Percentiles rank a stretch among this genome's conserved stretches.
These are phyloP conservation scores for Fusarium sp. DNA, from an alignment of 2,329 filamentous ascomycete species.

Conservation along the genomic window DNA sequence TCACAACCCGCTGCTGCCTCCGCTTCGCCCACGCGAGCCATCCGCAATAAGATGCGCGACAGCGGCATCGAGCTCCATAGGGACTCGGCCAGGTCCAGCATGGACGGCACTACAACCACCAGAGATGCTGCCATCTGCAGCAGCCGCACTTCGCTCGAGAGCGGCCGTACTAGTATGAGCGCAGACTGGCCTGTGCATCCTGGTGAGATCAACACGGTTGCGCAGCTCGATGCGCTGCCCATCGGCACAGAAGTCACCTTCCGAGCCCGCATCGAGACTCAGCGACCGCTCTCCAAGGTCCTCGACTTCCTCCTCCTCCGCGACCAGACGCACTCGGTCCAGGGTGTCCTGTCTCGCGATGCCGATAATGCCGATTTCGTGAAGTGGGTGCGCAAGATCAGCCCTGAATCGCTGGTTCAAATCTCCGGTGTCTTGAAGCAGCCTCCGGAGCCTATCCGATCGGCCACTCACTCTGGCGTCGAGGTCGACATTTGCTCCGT, in stretches of 20 bases:
- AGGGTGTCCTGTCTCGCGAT: constrained; percentile 78
- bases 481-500: constrained; percentile 79
- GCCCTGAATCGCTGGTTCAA: constrained; percentile 83
- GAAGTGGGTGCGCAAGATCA: constrained; percentile 88
- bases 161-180: constrained; percentile 55
- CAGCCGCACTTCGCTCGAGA: constrained; percentile 55
- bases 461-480: constrained; percentile 81
- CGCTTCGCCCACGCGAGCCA: constrained; percentile 18
- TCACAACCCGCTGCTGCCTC: constrained; percentile 28
- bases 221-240: constrained; percentile 56
- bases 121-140: constrained; percentile 32
- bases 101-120: constrained; percentile 42
- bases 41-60: constrained; percentile 51
- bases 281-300: constrained; percentile 85
- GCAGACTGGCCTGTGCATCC: constrained; percentile 59
- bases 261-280: constrained; percentile 67
- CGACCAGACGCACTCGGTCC: constrained; percentile 86
- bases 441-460: constrained; percentile 81
- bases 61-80: constrained; percentile 51
- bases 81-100: constrained; percentile 51
- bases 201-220: constrained; percentile 58
- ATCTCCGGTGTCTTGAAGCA: constrained; percentile 81
- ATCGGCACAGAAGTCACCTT: constrained; percentile 60
- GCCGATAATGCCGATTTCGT: constrained; percentile 77
- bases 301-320: constrained; percentile 90